phyloP scores from a whole-genome alignment of 768 basidiomycete genomes.

The Boletellus ananiceps region DNA sequence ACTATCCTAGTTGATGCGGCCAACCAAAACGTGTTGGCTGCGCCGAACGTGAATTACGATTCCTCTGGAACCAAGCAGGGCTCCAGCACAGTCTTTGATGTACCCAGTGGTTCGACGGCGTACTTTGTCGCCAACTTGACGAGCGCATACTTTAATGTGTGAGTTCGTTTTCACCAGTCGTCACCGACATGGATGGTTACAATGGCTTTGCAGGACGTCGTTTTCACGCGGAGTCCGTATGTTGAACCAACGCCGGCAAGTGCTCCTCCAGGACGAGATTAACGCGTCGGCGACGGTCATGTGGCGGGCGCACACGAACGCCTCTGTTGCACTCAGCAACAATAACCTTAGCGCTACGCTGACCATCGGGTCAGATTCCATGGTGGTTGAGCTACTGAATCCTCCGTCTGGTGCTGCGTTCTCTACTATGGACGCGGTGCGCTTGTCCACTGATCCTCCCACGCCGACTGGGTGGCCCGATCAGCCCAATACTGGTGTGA shows the following conservation, averaged over 20 bases:
- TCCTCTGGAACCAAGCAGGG: constrained; percentile 66
- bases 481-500: constrained; percentile 73
- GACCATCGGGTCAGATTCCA: constrained; percentile 60
- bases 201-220: constrained; percentile 45
- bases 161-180: constrained; percentile 28
- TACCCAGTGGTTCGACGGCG: constrained; percentile 66
- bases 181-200: constrained; percentile 9
- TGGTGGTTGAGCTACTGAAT: constrained; percentile 63
- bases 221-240: constrained; percentile 82
- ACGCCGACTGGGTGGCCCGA: constrained; percentile 56
- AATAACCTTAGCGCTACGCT: constrained; percentile 70
- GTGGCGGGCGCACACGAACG: constrained; percentile 98
- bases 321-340: constrained; percentile 56
- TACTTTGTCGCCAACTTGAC: constrained; percentile 78
- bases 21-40: constrained; percentile 78
- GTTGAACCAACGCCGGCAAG: constrained; percentile 80
- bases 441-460: constrained; percentile 58
- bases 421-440: constrained; percentile 47
- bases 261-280: constrained; percentile 93
- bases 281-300: constrained; percentile 51
- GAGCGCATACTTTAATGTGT: constrained; percentile 72
- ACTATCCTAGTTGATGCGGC: constrained; percentile 68
- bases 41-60: constrained; percentile 53
- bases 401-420: constrained; percentile 65
- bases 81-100: constrained; percentile 72